phyloP scores from a whole-genome alignment of 805 yeast species.

The Saturnispora halmiae region DNA sequence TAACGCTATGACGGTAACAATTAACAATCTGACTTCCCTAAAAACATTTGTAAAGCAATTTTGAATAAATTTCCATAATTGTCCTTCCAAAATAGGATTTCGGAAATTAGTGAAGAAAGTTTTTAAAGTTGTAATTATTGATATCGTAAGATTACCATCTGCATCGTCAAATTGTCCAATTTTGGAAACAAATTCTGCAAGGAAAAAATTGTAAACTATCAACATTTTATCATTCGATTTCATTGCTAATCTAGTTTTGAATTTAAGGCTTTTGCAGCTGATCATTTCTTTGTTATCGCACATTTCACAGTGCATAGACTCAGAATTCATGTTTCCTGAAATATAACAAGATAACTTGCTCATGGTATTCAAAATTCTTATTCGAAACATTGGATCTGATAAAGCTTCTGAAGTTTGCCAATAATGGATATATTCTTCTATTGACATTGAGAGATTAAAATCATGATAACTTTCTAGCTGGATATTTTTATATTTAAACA shows the following conservation, averaged over 20 bases:
- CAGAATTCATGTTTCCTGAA: conserved; percentile 29
- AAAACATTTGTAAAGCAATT: conserved; percentile 33
- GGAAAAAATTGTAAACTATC: conserved; percentile 23
- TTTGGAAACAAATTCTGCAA: conserved; percentile 9
- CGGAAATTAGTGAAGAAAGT: conserved; percentile 45
- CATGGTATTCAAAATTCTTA: conserved; percentile 29
- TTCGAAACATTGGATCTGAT: conserved; percentile 6
- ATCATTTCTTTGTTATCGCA: conserved; percentile 28
- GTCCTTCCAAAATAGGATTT: conserved; percentile 34
- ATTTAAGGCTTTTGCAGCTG: conserved; percentile 10
- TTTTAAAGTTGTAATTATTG: conserved; percentile 37
- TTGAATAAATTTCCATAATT: conserved; percentile 34
- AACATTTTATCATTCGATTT: conserved; percentile 15
- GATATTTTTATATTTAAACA: not conserved
- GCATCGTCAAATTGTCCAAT: conserved; percentile 20
- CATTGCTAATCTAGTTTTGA: conserved; percentile 25
- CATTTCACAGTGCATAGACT: conserved; percentile 27
- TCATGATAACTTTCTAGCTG: not conserved
- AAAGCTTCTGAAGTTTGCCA: not conserved
- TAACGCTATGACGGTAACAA: conserved; percentile 43
- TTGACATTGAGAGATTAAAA: conserved; percentile 2
- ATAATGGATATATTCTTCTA: conserved; percentile 4
- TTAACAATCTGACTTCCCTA: conserved; percentile 48
- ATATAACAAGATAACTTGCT: conserved; percentile 37
- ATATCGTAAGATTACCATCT: conserved; percentile 29